These are phyloP conservation scores for Amphichorda felina DNA, from an alignment of 2,329 filamentous ascomycete species.

Conservation along the genomic window DNA sequence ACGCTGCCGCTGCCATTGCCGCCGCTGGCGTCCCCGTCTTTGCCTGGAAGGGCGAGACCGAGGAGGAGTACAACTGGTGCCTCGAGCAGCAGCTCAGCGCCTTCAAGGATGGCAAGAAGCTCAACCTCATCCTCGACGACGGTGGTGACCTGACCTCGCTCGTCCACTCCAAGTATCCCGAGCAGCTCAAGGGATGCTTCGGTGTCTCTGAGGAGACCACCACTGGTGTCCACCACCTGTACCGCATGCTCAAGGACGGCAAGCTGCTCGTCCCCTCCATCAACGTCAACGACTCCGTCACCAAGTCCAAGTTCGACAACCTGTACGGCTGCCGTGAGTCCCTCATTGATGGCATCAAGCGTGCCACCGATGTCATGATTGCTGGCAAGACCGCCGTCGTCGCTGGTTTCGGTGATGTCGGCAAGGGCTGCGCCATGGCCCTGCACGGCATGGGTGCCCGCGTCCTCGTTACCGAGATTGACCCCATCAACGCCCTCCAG, in stretches of 20 bases:
- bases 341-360: constrained; percentile 98
- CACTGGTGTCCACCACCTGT: constrained; percentile 98
- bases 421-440: constrained; percentile 95
- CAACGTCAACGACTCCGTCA: constrained; percentile 99
- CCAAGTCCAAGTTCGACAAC: constrained; percentile 99
- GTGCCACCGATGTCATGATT: constrained; percentile 99
- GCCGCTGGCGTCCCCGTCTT: constrained; percentile 82
- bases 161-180: constrained; percentile 96
- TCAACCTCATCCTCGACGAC: constrained; percentile 98
- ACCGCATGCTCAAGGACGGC: constrained; percentile 90
- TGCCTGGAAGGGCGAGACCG: constrained; percentile 79
- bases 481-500: constrained; percentile 99
- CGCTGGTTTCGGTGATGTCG: constrained; percentile 96
- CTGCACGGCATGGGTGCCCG: constrained; percentile 96
- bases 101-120: constrained; percentile 93
- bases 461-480: constrained; percentile 91
- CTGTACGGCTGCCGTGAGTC: constrained; percentile 99
- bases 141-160: constrained; percentile 94
- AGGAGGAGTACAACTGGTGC: constrained; percentile 99
- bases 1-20: constrained; percentile 94
- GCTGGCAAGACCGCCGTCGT: constrained; percentile 97
- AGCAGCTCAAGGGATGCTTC: constrained; percentile 96
- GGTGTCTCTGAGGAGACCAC: constrained; percentile 99
- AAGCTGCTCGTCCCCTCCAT: constrained; percentile 87
- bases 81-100: constrained; percentile 93